These are phyloP conservation scores for Microcos paniculata DNA, from an alignment of 345 rosid species.

Conservation along the genomic window DNA sequence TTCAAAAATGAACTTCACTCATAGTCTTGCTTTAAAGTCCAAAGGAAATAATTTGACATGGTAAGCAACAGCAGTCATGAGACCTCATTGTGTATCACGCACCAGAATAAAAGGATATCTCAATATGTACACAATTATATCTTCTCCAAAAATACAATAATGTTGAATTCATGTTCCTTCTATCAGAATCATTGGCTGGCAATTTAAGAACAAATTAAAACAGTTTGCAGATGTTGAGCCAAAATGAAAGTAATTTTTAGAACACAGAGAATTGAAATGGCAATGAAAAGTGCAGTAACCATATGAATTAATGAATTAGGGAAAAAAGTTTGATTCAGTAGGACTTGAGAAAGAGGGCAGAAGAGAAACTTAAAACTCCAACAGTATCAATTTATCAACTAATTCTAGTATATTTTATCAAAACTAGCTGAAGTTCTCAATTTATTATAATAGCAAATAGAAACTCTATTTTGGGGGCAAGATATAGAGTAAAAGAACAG, in stretches of 20 bases:
- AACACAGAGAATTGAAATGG: not conserved
- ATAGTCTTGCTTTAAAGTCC: not conserved
- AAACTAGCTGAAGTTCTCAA: not conserved
- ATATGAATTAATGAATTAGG: not conserved
- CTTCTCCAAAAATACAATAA: not conserved
- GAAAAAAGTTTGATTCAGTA: not conserved
- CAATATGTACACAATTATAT: not conserved
- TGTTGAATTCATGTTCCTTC: not conserved
- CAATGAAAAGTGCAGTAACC: not conserved
- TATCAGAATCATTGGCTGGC: not conserved
- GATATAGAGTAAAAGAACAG: not conserved
- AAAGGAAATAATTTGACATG: not conserved
- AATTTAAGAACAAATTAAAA: not conserved
- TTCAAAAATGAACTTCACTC: conserved; percentile 4
- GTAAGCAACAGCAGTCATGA: not conserved
- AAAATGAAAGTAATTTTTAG: not conserved
- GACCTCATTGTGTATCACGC: not conserved
- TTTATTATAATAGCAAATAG: not conserved
- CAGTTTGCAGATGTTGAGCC: not conserved
- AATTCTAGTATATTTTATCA: not conserved
- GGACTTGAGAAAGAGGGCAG: not conserved
- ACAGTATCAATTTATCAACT: not conserved
- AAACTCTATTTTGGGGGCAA: not conserved
- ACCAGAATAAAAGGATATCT: not conserved
- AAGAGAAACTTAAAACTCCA: not conserved